These are phyloP conservation scores for Poa pratensis DNA, from an alignment of 176 grass and related monocot genomes.

Conservation along the genomic window DNA sequence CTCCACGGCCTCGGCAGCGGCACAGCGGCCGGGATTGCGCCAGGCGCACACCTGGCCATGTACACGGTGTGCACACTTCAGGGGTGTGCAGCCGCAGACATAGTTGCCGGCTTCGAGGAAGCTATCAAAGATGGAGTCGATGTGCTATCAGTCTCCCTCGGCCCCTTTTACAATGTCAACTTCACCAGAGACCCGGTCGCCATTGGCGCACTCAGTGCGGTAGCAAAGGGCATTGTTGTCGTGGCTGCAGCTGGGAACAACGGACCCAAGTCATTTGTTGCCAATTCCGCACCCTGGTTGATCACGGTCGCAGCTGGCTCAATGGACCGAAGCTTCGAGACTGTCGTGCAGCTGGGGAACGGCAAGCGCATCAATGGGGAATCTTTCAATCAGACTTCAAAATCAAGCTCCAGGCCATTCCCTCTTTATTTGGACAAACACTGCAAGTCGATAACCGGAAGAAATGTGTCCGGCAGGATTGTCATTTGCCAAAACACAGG, in stretches of 20 bases:
- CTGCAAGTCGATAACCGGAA: background rate
- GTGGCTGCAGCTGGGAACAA: slow-evolving; percentile 54
- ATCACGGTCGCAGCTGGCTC: slow-evolving; percentile 57
- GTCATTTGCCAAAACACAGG: slow-evolving; percentile 19
- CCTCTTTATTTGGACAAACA: slow-evolving; percentile 9
- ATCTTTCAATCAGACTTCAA: background rate
- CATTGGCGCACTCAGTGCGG: slow-evolving; percentile 48
- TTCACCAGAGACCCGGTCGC: slow-evolving; percentile 40
- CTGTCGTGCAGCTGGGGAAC: background rate
- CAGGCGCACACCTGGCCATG: slow-evolving; percentile 58
- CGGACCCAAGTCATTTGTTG: background rate
- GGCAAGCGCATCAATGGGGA: background rate
- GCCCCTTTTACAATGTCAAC: background rate
- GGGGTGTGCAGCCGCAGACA: slow-evolving; percentile 37
- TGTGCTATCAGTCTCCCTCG: slow-evolving; percentile 62
- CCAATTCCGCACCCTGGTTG: slow-evolving; percentile 62
- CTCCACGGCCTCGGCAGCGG: slow-evolving; percentile 35
- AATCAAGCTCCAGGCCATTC: background rate
- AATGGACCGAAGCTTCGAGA: background rate
- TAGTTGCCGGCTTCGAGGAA: slow-evolving; percentile 54
- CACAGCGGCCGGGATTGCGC: slow-evolving; percentile 49
- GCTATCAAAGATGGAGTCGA: slow-evolving; percentile 54
- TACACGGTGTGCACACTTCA: slow-evolving; percentile 57
- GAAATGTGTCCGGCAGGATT: background rate
- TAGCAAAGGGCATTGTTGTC: slow-evolving; percentile 52